These are phyloP conservation scores for Sporothrix inflata DNA, from an alignment of 2,329 filamentous ascomycete genomes.

Conservation along the genomic window DNA sequence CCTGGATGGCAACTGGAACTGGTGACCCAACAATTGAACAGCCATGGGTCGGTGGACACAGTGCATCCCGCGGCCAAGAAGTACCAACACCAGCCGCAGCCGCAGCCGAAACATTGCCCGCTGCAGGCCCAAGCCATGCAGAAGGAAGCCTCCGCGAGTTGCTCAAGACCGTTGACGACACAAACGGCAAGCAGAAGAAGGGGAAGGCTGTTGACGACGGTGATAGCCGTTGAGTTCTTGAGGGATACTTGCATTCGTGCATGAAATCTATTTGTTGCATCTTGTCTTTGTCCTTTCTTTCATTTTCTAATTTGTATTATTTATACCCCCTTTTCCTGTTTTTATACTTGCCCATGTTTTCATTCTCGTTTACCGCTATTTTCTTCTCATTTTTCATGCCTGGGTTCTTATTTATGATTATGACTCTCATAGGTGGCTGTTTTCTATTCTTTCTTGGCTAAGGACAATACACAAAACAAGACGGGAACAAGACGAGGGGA, in stretches of 20 bases:
- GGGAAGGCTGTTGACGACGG: slow-evolving; percentile 36
- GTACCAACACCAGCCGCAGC: neutral
- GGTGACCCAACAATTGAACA: slow-evolving; percentile 34
- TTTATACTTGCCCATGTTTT: neutral
- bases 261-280: neutral
- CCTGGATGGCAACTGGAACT: slow-evolving; percentile 45
- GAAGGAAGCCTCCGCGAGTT: slow-evolving; percentile 61
- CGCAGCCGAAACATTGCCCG: neutral
- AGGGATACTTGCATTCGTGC: neutral
- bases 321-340: slow-evolving; percentile 17
- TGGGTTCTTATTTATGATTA: slow-evolving; percentile 20
- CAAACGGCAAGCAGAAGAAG: slow-evolving; percentile 33
- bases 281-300: slow-evolving; percentile 7
- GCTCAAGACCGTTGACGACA: slow-evolving; percentile 47
- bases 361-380: neutral
- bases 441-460: neutral
- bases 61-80: neutral
- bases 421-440: slow-evolving; percentile 7
- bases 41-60: neutral
- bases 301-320: slow-evolving; percentile 19
- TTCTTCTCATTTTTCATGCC: slow-evolving; percentile 19
- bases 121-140: slow-evolving; percentile 46
- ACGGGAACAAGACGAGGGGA: neutral
- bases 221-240: neutral
- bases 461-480: slow-evolving; percentile 20